Evolutionary conservation across 1,284 basidiomycete genomes (phyloP), one percentile per base, ranked within the genome.

Genomic region (Papiliotrema flavescens): DNA sequence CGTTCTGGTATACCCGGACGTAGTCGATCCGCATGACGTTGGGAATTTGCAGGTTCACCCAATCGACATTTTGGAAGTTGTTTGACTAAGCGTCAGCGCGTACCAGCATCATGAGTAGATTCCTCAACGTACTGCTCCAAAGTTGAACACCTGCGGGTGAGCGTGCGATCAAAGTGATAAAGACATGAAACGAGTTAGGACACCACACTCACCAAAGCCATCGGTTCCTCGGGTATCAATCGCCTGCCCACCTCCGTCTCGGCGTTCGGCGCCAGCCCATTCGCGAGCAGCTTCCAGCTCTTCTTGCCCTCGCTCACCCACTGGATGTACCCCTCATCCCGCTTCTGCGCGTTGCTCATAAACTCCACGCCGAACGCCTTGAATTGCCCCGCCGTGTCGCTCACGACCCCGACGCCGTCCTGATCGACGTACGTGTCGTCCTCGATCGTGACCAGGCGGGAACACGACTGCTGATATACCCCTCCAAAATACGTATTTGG

Each of bases 401-500:
- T 56, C 15, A 62, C 52, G n/a, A 62, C 62, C 36, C 28, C 28
- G 6, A 32, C 28, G 28, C 28, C 28, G 14, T 43, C 24, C 23
- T 54, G 49, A 22, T 50, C 46, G 50, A 60, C 48, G 42, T 65
- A 66, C 40, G 78, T 69, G 23, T 79, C 81, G 49, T 79, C 77
- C 63, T 89, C 89, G 49, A 82, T 49, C 24, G 47, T 51, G 76
- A 49, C 76, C 61, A 59, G 76, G 78, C 62, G 82, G 2, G 86
- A 89, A 19, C 86, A 69, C 23, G 88, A 86, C 75, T 95, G 87
- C 73, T 95, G 91, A 70, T 81, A 90, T 13, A 78, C 69, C 26
- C 86, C 87, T 23, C 91, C 92, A 49, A 80, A 82, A 74, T 93
- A 95, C 2, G 76, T 55, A 75, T 94, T 94, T 65, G 79, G 82